Evolutionary conservation across 179 eudicot genomes (phyloP).

Genomic region (Silene vulgaris): DNA sequence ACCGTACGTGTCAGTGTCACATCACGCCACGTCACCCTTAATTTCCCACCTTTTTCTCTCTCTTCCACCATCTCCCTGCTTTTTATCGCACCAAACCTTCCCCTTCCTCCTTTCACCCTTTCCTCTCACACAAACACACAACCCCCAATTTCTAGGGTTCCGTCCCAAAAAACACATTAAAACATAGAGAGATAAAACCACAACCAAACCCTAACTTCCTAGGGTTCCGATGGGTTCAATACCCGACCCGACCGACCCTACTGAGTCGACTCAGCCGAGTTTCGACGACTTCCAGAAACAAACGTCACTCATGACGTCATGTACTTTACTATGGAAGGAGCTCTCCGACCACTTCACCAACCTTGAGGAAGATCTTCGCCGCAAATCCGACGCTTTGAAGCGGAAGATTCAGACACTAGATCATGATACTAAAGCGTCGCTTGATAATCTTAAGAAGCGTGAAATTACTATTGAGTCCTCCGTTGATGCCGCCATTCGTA

Average conservation of each 20-base stretch:
- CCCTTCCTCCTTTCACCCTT: slow-evolving; percentile 12
- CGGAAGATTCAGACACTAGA: slow-evolving; percentile 53
- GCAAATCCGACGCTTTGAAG: slow-evolving; percentile 58
- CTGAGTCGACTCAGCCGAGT: slow-evolving; percentile 48
- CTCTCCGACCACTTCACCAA: slow-evolving; percentile 82
- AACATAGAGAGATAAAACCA: neutral
- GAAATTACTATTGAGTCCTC: slow-evolving; percentile 57
- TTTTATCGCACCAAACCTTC: slow-evolving; percentile 3
- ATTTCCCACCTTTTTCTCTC: slow-evolving; percentile 20
- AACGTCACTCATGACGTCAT: slow-evolving; percentile 87
- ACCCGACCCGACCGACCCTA: slow-evolving; percentile 63
- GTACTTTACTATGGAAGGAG: slow-evolving; percentile 96
- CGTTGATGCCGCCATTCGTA: slow-evolving; percentile 46
- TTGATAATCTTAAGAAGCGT: slow-evolving; percentile 51
- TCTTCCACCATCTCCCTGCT: slow-evolving; percentile 20
- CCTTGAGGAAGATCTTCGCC: slow-evolving; percentile 57
- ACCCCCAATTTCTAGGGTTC: slow-evolving; percentile 29
- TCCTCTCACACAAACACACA: neutral
- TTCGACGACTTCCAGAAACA: slow-evolving; percentile 85
- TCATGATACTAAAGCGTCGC: slow-evolving; percentile 15
- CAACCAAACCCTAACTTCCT: slow-evolving; percentile 10
- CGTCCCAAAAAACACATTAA: neutral
- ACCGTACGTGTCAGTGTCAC: slow-evolving; percentile 27
- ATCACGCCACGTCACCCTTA: slow-evolving; percentile 23
- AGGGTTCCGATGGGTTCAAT: slow-evolving; percentile 61